phyloP scores from a whole-genome alignment of 805 yeast genomes.

The Maudiozyma turicensis region DNA sequence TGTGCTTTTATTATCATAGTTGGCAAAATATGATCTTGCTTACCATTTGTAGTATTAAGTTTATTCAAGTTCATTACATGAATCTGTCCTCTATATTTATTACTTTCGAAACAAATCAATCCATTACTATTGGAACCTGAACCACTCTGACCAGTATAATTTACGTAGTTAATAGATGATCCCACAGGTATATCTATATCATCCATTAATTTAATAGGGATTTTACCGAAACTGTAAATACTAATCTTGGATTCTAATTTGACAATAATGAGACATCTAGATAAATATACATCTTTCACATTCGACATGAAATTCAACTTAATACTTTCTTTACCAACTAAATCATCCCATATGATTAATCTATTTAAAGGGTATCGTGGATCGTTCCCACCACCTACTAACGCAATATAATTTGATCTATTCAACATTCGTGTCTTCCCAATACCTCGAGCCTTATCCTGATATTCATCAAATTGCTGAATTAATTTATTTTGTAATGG shows the following conservation, averaged over 20 bases:
- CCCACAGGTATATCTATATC: constrained; percentile 15
- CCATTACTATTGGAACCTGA: constrained; percentile 1
- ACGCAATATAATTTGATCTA: constrained; percentile 80
- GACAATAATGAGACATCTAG: constrained; percentile 67
- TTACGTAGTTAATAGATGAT: constrained; percentile 20
- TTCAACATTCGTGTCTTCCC: constrained; percentile 76
- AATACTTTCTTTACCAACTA: constrained; percentile 63
- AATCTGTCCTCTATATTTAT: constrained; percentile 21
- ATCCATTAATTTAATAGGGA: constrained; percentile 49
- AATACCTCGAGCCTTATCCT: constrained; percentile 64
- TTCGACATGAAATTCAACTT: constrained; percentile 69
- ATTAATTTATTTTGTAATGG: constrained; percentile 43
- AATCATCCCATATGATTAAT: constrained; percentile 85
- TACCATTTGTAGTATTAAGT: constrained; percentile 4
- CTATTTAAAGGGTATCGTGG: constrained; percentile 75
- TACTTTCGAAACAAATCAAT: constrained; percentile 6
- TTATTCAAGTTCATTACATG: constrained; percentile 20
- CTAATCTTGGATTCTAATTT: constrained; percentile 57
- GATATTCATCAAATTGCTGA: constrained; percentile 35
- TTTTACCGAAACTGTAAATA: constrained; percentile 72
- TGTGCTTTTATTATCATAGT: constrained; percentile 69
- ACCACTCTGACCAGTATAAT: constrained; percentile 6
- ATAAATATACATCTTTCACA: constrained; percentile 61
- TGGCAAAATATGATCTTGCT: constrained; percentile 15
- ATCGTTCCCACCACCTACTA: constrained; percentile 80